A percentile compares a stretch with the other conserved stretches of the same genome.
Evolutionary conservation across 1,284 basidiomycete species (phyloP).

Genomic region (Meira nashicola): DNA sequence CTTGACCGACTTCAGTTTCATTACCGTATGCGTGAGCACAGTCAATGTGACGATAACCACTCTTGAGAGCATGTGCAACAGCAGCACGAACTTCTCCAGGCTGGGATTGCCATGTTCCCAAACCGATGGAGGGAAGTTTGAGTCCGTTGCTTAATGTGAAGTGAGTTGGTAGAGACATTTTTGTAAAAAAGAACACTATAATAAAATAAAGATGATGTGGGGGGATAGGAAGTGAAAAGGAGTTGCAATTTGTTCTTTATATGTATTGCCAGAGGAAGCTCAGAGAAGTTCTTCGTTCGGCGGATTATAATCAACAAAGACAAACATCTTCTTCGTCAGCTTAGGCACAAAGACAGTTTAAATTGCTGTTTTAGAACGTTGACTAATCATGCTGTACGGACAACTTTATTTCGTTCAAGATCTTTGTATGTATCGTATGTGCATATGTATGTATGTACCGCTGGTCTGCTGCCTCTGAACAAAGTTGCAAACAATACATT

Average conservation of each 20-base stretch:
- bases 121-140: slow-evolving; percentile 18
- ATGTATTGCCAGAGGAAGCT: neutral
- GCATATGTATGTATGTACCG: too few species aligned
- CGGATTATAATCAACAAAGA: too few species aligned
- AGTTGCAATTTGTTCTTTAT: neutral
- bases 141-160: slow-evolving; percentile 19
- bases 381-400: too few species aligned
- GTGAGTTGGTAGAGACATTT: slow-evolving; percentile 20
- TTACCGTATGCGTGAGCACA: slow-evolving; percentile 56
- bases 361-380: too few species aligned
- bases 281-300: too few species aligned
- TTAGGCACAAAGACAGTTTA: too few species aligned
- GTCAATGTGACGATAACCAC: slow-evolving; percentile 43
- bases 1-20: slow-evolving; percentile 79
- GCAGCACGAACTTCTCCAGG: slow-evolving; percentile 57
- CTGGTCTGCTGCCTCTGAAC: too few species aligned
- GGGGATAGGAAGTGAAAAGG: neutral
- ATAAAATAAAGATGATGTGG: neutral
- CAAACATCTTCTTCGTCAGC: too few species aligned
- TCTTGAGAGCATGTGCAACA: slow-evolving; percentile 53
- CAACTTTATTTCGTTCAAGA: too few species aligned
- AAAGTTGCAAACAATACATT: too few species aligned
- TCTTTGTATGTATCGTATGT: too few species aligned
- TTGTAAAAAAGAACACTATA: neutral
- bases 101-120: slow-evolving; percentile 23